phyloP scores from a whole-genome alignment of 495 filamentous ascomycete species.

The Staphylotrichum longicolle region DNA sequence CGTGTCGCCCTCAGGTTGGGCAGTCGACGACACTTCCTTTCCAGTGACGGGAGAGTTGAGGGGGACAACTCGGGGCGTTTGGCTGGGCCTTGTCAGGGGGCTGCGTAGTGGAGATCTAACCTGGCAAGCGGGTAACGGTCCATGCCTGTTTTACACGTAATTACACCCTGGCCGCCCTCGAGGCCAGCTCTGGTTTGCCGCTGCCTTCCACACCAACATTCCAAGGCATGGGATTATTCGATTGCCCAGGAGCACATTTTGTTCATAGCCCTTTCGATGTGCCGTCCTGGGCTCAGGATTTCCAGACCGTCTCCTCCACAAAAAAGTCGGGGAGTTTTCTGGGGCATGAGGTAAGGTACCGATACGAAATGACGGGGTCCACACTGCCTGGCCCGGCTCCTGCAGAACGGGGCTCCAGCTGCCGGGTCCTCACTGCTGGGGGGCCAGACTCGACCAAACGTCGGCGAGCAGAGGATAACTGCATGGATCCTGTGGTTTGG shows the following conservation, averaged over 20 bases:
- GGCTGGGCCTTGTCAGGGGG: slow-evolving; percentile 15
- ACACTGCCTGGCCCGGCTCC: neutral
- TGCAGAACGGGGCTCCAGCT: slow-evolving; percentile 4
- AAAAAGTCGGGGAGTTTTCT: too few species aligned
- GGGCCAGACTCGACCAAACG: neutral
- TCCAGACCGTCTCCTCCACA: too few species aligned
- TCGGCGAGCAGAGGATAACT: too few species aligned
- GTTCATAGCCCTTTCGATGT: too few species aligned
- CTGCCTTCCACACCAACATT: too few species aligned
- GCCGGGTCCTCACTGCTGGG: neutral
- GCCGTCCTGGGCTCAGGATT: too few species aligned
- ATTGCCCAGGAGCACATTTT: too few species aligned
- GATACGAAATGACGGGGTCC: too few species aligned
- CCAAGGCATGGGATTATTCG: too few species aligned
- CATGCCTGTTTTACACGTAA: slow-evolving; percentile 6
- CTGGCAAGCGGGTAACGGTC: neutral
- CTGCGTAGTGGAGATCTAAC: slow-evolving; percentile 3
- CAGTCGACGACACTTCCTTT: slow-evolving; percentile 20
- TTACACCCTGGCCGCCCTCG: neutral
- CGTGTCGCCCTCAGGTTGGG: slow-evolving; percentile 33
- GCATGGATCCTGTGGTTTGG: too few species aligned
- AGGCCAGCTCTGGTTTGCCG: neutral
- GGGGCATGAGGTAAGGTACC: neutral
- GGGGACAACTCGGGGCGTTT: slow-evolving; percentile 19
- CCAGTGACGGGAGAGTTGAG: slow-evolving; percentile 16